Evolutionary conservation across 1,139 yeast species (phyloP).

Genomic region (Saccharomycopsis hybrid): DNA sequence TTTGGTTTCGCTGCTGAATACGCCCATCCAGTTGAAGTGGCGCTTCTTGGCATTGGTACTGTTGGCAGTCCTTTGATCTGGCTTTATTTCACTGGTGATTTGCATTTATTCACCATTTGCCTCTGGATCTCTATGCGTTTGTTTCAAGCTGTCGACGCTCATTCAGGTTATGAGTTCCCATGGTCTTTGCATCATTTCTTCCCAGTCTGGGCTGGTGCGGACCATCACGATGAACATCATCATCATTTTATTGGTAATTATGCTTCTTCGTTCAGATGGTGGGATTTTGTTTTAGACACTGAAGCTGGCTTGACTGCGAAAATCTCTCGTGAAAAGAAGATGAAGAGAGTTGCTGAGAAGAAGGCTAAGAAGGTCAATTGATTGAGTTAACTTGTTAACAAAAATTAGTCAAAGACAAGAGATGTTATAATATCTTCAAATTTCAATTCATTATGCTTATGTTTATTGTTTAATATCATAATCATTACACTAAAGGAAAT

Average conservation of each 20-base stretch:
- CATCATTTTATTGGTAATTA: constrained; percentile 89
- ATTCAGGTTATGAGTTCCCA: constrained; percentile 96
- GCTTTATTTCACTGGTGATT: constrained; percentile 54
- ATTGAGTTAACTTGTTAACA: background rate
- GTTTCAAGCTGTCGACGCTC: constrained; percentile 93
- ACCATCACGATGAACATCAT: constrained; percentile 95
- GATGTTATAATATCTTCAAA: too few relatives aligned
- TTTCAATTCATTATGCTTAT: too few relatives aligned
- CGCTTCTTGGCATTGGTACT: constrained; percentile 87
- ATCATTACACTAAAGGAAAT: too few relatives aligned
- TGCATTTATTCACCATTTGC: constrained; percentile 80
- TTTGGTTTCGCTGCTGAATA: constrained; percentile 95
- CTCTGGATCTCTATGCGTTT: constrained; percentile 84
- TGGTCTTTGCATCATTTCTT: constrained; percentile 87
- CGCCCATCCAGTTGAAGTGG: constrained; percentile 92
- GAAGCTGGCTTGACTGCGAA: constrained; percentile 74
- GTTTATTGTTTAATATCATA: too few relatives aligned
- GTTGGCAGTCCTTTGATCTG: constrained; percentile 84
- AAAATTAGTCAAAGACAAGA: too few relatives aligned
- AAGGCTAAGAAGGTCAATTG: constrained; percentile 31
- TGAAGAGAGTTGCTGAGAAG: constrained; percentile 45
- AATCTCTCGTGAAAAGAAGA: constrained; percentile 50
- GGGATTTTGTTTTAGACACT: constrained; percentile 79
- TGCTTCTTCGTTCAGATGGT: constrained; percentile 90
- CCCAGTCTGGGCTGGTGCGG: constrained; percentile 98